phyloP scores from a whole-genome alignment of 2,329 filamentous ascomycete genomes.

The Pseudogymnoascus verrucosus region DNA sequence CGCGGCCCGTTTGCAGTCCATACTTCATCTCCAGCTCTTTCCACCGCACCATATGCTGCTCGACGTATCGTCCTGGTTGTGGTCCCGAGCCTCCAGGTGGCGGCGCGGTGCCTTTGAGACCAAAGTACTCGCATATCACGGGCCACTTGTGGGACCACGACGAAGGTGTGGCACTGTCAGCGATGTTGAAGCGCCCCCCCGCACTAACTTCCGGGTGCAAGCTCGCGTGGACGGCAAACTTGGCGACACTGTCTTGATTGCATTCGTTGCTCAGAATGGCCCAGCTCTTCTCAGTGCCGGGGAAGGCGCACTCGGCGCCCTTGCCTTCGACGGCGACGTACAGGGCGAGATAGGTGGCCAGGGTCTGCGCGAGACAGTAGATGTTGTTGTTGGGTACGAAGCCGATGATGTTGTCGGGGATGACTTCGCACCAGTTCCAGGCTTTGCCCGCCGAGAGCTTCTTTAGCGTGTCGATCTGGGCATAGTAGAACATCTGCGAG shows the following conservation, averaged over 20 bases:
- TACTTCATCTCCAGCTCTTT: too few relatives aligned
- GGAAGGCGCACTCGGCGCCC: conserved; percentile 30
- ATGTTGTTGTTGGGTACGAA: conserved; percentile 37
- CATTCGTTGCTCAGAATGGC: conserved; percentile 29
- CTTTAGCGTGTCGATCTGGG: conserved; percentile 34
- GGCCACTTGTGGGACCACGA: conserved; percentile 39
- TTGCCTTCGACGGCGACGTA: conserved; percentile 31
- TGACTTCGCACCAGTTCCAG: conserved; percentile 38
- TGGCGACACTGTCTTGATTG: conserved; percentile 31
- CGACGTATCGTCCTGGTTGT: conserved; percentile 22
- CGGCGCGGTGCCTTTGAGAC: conserved; percentile 33
- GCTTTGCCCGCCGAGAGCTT: conserved; percentile 28
- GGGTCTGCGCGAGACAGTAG: conserved; percentile 34
- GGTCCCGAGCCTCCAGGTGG: conserved; percentile 25
- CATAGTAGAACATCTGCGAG: conserved; percentile 39
- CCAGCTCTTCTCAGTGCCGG: conserved; percentile 30
- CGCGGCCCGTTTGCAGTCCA: not conserved
- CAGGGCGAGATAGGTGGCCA: conserved; percentile 32
- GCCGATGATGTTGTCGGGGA: conserved; percentile 36
- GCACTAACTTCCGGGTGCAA: conserved; percentile 33
- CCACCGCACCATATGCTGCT: not conserved
- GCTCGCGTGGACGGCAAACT: conserved; percentile 34
- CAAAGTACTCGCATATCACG: conserved; percentile 38
- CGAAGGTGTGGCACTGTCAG: conserved; percentile 30
- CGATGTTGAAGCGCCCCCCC: conserved; percentile 35